Evolutionary conservation across 164 flowering plant genomes (phyloP), one percentile per base, ranked within the genome.

Genomic region (Nelumbo lutea): DNA sequence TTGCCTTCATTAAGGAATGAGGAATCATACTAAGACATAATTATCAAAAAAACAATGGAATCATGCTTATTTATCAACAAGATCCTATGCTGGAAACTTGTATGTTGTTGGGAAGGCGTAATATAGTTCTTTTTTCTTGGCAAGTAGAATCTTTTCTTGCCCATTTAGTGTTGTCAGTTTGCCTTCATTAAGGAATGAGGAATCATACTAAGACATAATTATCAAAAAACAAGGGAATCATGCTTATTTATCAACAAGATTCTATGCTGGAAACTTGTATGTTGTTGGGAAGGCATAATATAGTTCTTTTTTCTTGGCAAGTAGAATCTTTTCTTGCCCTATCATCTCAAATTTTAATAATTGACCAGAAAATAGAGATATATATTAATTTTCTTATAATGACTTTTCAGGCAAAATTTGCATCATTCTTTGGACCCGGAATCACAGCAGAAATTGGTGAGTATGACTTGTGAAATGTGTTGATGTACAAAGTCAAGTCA

Each of bases 371-470:
- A 42, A 42, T 1, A 53, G 42, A 43, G 42, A 7, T 55, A 48
- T 45, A 13, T 59, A 51, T 68, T 75, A 45, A 68, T 65, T 38
- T 40, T 76, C 44, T 51, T 13, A 61, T 42, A 6, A 39, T 61
- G 59, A 9, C n/a, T 62, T 67, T 42, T 10, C 59, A 95, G 98
- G 97, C 88, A 55, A 95, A 95, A 75, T 89, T 95, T 74, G 65
- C 96, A 62, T 90, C 98, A 52, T 95, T 95, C 85, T 91, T 95
- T 76, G 98, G 97, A 70, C 97, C 98, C 27, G 96, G 95, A 58
- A 87, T 91, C 70, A 80, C 86, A 51, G 96, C 97, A 53, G 94
- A 90, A 84, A 73, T 91, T 42, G 92, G 97, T 95, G 72, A 88
- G 92, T 79, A 68, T 48, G 57, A 15, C 27, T 27, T 27, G 27